These are phyloP conservation scores for Trichoderma gracile DNA, from an alignment of 2,329 filamentous ascomycete species.

Conservation along the genomic window DNA sequence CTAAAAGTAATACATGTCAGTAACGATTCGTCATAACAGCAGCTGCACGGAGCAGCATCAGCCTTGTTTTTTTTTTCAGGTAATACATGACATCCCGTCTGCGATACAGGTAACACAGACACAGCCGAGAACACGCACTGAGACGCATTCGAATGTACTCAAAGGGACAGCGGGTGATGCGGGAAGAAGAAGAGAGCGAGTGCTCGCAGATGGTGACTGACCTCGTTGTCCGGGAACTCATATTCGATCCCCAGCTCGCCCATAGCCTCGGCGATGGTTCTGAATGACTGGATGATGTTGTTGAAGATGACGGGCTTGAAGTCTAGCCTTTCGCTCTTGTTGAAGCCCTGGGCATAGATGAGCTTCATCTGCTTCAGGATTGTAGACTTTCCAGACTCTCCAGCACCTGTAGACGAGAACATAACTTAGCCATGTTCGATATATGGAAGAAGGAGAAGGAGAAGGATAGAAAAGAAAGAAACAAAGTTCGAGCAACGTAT, in stretches of 20 bases:
- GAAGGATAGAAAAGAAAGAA: no score
- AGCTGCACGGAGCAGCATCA: constrained; percentile 6
- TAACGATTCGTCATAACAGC: background rate
- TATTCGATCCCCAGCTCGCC: constrained; percentile 78
- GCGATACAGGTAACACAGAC: constrained; percentile 1
- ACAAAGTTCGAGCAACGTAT: background rate
- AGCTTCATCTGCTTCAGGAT: constrained; percentile 99
- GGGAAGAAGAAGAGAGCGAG: background rate
- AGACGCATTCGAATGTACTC: background rate
- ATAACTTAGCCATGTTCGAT: constrained; percentile 61
- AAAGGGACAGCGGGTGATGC: background rate
- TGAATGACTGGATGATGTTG: constrained; percentile 72
- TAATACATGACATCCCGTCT: background rate
- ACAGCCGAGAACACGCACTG: background rate
- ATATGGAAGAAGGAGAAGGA: background rate
- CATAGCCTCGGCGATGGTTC: constrained; percentile 68
- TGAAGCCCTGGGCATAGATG: constrained; percentile 97
- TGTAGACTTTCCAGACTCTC: constrained; percentile 92
- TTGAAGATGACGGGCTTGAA: constrained; percentile 73
- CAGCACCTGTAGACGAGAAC: constrained; percentile 69
- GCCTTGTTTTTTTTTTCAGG: constrained; percentile 1
- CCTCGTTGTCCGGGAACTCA: constrained; percentile 75
- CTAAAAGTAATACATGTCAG: constrained; percentile 47
- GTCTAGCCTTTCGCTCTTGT: constrained; percentile 76
- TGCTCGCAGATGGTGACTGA: constrained; percentile 44